Percentiles rank a stretch among this genome's conserved stretches.
phyloP scores from a whole-genome alignment of 306 rosid species.

The Lablab purpureus region DNA sequence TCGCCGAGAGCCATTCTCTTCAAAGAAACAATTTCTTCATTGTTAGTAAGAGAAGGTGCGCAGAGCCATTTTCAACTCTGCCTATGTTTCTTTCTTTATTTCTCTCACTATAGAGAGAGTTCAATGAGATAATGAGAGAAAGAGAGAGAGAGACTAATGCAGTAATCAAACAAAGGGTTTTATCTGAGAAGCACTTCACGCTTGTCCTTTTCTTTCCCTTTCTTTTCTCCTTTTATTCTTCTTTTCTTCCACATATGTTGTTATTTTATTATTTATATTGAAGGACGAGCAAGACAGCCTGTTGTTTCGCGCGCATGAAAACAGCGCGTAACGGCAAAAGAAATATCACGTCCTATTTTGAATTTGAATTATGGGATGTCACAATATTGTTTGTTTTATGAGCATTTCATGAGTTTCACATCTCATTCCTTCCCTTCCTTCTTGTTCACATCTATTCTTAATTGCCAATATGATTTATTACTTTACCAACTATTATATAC shows the following conservation, averaged over 20 bases:
- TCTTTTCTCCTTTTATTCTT: constrained; percentile 17
- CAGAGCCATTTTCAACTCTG: constrained; percentile 58
- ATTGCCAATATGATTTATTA: background rate
- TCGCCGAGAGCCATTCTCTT: constrained; percentile 70
- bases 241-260: background rate
- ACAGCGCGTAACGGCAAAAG: constrained; percentile 10
- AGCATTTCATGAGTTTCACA: background rate
- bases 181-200: constrained; percentile 68
- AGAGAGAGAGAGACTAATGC: constrained; percentile 49
- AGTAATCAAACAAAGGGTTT: constrained; percentile 57
- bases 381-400: background rate
- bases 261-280: background rate
- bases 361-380: background rate
- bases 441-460: background rate
- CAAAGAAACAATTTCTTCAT: constrained; percentile 62
- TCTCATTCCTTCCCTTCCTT: too few relatives aligned
- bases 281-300: constrained; percentile 27
- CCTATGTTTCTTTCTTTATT: constrained; percentile 3
- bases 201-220: constrained; percentile 52
- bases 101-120: constrained; percentile 46
- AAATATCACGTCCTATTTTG: background rate
- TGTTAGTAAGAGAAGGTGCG: constrained; percentile 13
- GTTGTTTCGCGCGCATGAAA: constrained; percentile 43
- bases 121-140: constrained; percentile 9
- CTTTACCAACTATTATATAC: background rate